Evolutionary conservation across 108 stramenopile genomes (phyloP).

Genomic region (Aurantiochytrium sp.): DNA sequence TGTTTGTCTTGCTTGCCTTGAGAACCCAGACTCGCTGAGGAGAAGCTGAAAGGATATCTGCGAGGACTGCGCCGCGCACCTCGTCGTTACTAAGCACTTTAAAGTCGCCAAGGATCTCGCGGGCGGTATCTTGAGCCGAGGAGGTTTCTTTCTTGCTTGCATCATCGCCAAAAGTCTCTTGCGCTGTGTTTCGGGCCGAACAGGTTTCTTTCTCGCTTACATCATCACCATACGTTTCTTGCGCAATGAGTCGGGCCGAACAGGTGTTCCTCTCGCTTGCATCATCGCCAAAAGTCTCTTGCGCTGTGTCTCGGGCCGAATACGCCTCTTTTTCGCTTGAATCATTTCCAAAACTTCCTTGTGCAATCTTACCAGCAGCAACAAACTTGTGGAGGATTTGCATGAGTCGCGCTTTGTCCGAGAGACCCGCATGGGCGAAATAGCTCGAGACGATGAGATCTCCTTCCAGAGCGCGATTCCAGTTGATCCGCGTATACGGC

Average conservation of each 20-base stretch:
- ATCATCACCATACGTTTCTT: no score
- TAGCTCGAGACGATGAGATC: not conserved
- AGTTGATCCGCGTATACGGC: not conserved
- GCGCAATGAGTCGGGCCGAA: no score
- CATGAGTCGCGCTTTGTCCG: not conserved
- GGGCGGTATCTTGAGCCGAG: not conserved
- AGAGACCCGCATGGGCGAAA: not conserved
- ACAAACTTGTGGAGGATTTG: not conserved
- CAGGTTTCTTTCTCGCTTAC: no score
- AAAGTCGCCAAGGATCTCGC: not conserved
- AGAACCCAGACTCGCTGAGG: not conserved
- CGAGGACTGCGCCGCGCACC: not conserved
- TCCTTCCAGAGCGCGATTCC: not conserved
- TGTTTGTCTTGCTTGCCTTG: not conserved
- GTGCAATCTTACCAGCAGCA: not conserved
- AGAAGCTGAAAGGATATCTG: not conserved
- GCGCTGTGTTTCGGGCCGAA: no score
- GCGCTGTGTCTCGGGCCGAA: no score
- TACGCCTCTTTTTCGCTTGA: no score
- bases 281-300: no score
- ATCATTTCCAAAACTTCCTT: no score
- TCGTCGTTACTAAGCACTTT: not conserved
- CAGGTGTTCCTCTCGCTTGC: no score
- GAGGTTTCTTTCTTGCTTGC: not conserved
- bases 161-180: not conserved